Conservation (phyloP, 2,329 filamentous ascomycete species). For the Rhinocladiella mackenziei region DNA sequence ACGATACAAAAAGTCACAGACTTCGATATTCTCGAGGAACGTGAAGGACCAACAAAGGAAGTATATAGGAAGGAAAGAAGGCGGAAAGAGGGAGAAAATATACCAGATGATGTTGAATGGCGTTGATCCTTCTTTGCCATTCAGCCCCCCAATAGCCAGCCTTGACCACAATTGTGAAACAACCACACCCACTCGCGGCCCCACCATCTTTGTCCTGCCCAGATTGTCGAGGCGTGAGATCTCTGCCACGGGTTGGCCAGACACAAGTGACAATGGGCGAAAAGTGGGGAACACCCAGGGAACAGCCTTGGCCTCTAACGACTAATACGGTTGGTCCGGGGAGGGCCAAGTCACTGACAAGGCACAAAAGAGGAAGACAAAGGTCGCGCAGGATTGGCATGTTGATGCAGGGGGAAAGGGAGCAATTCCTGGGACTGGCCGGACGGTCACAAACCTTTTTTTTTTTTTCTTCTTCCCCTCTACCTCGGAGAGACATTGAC, state of each 20-base stretch:
- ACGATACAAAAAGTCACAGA: constrained; percentile 29
- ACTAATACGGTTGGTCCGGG: too few species aligned
- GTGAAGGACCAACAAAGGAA: constrained; percentile 15
- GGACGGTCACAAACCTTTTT: not conserved
- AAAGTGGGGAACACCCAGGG: constrained; percentile 8
- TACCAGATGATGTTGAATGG: constrained; percentile 6
- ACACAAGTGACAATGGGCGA: constrained; percentile 3
- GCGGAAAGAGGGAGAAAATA: constrained; percentile 7
- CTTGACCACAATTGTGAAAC: constrained; percentile 19
- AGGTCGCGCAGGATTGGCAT: constrained; percentile 9
- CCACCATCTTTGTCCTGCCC: constrained; percentile 16
- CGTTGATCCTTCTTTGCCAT: constrained; percentile 4
- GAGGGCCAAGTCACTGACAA: constrained; percentile 4
- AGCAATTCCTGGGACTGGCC: constrained; percentile 3
- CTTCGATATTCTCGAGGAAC: constrained; percentile 17
- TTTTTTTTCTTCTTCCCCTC: not conserved
- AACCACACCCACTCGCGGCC: constrained; percentile 7
- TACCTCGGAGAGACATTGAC: not conserved
- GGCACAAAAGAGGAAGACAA: constrained; percentile 12
- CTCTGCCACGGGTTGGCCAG: constrained; percentile 12
- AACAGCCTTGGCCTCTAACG: too few species aligned
- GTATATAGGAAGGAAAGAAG: constrained; percentile 7
- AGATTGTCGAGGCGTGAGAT: constrained; percentile 24
- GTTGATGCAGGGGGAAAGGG: constrained; percentile 18
- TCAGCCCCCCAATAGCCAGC: constrained; percentile 7